Evolutionary conservation across 345 rosid species (phyloP), one percentile per base, ranked within the genome.

Genomic region (Pugionium dolabratum): DNA sequence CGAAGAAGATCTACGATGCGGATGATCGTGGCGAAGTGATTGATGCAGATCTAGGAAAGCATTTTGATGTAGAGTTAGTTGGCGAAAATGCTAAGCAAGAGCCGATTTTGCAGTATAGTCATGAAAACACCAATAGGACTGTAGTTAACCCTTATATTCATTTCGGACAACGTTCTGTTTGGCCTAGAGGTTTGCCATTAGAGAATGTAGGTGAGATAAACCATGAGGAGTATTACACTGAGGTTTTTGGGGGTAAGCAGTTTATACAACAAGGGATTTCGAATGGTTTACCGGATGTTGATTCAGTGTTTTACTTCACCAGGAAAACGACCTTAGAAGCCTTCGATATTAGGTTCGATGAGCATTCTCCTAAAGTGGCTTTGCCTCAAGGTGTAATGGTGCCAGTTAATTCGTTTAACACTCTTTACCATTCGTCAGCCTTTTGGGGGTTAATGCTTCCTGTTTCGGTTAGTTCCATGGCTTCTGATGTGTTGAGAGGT

Each of bases 381-480:
- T 69, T 95, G 65, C 99, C 99, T 4, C 99, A 95, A 53, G 99
- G 99, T 40, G 62, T 83, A 46, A 91, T 95, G 99, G 95, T 84
- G 41, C 99, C 99, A 0, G 63, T 95, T 44, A 95, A 95, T 79
- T 95, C 99, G 0, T 89, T 95, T 49, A 94, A 94, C 37, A 94
- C 99, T 0, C 72, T 94, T 61, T 94, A 82, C 75, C 99, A 90
- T 74, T 94, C 97, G 2, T 63, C 99, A 0, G 99, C 99, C 1
- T 94, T 94, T 76, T 94, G 97, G 99, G 99, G 83, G 8, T 74
- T 94, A 79, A 94, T 94, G 99, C 97, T 94, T 59, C 99, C 99
- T 1, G 91, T 91, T 62, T 91, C 97, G 3, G 86, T 94, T 54
- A 95, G 99, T 58, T 75, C 95, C 0, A 95, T 95, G 99, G 99